Evolutionary conservation across 768 basidiomycete genomes (phyloP).

Genomic region (Psilocybe cubensis): DNA sequence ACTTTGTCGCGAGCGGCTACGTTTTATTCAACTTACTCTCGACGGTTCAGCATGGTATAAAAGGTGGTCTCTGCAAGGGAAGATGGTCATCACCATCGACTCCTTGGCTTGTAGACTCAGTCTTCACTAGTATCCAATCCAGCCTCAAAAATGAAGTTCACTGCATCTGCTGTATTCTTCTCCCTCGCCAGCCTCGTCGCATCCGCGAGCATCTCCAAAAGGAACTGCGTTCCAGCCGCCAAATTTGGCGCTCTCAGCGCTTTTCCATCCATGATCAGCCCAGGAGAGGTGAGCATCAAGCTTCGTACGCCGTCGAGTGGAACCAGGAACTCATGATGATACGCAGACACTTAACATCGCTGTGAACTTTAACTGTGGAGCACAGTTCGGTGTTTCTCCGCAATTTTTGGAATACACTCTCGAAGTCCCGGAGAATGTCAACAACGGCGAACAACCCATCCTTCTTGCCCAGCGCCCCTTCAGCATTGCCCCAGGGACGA

Average conservation of each 20-base stretch:
- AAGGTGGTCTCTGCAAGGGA: background rate
- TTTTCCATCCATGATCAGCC: background rate
- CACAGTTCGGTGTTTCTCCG: constrained; percentile 2
- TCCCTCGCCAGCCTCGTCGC: constrained; percentile 1
- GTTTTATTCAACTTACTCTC: no score
- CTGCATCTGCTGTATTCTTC: background rate
- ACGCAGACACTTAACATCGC: constrained; percentile 2
- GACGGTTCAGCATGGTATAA: background rate
- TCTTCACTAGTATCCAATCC: background rate
- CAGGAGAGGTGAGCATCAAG: constrained; percentile 7
- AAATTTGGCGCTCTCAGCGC: constrained; percentile 5
- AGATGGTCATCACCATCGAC: background rate
- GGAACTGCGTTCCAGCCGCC: constrained; percentile 2
- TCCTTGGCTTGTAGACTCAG: background rate
- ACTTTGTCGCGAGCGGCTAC: background rate
- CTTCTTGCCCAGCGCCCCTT: constrained; percentile 1
- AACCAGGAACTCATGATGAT: background rate
- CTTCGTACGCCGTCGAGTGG: no score
- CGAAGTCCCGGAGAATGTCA: background rate
- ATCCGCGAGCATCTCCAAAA: background rate
- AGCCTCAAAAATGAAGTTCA: constrained; percentile 6
- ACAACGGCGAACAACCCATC: constrained; percentile 13
- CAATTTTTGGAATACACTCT: constrained; percentile 8
- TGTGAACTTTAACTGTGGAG: constrained; percentile 9
- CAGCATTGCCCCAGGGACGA: background rate